Evolutionary conservation across 2,329 filamentous ascomycete genomes (phyloP), one percentile per base, ranked within the genome.

Genomic region (Fusarium pseudonygamai): DNA sequence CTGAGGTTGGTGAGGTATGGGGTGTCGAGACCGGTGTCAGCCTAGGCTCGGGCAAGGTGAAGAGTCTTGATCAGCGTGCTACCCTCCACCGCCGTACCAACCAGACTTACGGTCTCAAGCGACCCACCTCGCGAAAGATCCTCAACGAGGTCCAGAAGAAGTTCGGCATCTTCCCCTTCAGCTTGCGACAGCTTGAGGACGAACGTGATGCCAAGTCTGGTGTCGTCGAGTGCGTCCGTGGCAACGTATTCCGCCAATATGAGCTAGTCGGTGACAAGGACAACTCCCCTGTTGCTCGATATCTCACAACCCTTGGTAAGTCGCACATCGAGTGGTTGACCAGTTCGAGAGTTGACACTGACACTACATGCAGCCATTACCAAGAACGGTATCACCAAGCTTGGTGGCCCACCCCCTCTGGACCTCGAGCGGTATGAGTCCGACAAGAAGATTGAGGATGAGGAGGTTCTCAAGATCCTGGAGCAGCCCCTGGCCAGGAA

Each of bases 151-250:
- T 97, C 70, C 92, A 97, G 83, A 97, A 96, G 91, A 98, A 96
- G 87, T 99, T 98, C 81, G 95, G 96, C 75, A 94, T 91, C 72
- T 99, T 99, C 89, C 96, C 96, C 78, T 99, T 99, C 90, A 97
- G 94, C 85, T 88, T 98, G 87, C 91, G 96, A 81, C 96, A 99
- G 87, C 90, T 99, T 72, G 96, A 98, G 73, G 96, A 98, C 79
- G 96, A 99, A 89, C 93, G 96, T 80, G 92, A 95, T 75, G 96
- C 94, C 93, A 98, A 93, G 93, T 96, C 85, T 62, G 96, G 96
- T 80, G 93, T 98, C 66, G 93, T 98, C 67, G 96, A 99, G 86
- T 98, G 96, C 84, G 96, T 98, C 64, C 93, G 96, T 79, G 91
- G 92, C 79, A 95, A 95, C 80, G 94, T 98, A 65, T 91, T 99